phyloP scores from a whole-genome alignment of 208 protist species.

The Crithidia brevicula region DNA sequence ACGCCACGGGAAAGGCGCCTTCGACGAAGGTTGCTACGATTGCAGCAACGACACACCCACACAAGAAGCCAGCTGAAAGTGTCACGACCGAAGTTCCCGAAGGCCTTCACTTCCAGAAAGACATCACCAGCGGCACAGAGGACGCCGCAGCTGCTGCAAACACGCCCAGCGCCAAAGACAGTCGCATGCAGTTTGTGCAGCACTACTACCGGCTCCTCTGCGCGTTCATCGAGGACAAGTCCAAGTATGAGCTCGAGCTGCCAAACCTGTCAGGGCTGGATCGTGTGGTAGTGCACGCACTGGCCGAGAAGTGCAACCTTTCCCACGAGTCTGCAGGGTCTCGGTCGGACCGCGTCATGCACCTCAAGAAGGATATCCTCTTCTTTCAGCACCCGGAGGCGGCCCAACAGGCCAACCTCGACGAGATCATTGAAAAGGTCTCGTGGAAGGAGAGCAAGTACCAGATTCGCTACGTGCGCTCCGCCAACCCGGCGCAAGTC shows the following conservation, averaged over 20 bases:
- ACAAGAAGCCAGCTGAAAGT: conserved; percentile 47
- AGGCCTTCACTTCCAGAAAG: conserved; percentile 24
- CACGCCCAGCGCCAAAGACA: conserved; percentile 61
- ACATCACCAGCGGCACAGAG: conserved; percentile 4
- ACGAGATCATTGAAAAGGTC: conserved; percentile 51
- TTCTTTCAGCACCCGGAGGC: conserved; percentile 77
- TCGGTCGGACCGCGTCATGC: conserved; percentile 54
- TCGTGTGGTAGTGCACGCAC: conserved; percentile 73
- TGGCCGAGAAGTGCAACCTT: conserved; percentile 89
- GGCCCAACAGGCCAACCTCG: conserved; percentile 52
- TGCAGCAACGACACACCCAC: conserved; percentile 1
- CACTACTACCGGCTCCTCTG: conserved; percentile 72
- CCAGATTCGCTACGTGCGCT: conserved; percentile 53
- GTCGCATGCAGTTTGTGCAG: conserved; percentile 66
- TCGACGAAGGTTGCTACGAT: conserved; percentile 16
- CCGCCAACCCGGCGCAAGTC: conserved; percentile 39
- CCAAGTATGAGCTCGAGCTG: conserved; percentile 73
- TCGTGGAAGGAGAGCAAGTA: conserved; percentile 74
- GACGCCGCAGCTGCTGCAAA: conserved; percentile 1
- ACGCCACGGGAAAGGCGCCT: conserved; percentile 8
- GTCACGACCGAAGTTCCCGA: conserved; percentile 13
- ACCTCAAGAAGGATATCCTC: conserved; percentile 85
- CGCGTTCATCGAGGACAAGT: conserved; percentile 78
- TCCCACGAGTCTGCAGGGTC: conserved; percentile 70
- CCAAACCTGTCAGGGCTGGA: conserved; percentile 76